Base-by-base conservation (phyloP, 2,329 filamentous ascomycete genomes). In the Boeremia exigua region DNA sequence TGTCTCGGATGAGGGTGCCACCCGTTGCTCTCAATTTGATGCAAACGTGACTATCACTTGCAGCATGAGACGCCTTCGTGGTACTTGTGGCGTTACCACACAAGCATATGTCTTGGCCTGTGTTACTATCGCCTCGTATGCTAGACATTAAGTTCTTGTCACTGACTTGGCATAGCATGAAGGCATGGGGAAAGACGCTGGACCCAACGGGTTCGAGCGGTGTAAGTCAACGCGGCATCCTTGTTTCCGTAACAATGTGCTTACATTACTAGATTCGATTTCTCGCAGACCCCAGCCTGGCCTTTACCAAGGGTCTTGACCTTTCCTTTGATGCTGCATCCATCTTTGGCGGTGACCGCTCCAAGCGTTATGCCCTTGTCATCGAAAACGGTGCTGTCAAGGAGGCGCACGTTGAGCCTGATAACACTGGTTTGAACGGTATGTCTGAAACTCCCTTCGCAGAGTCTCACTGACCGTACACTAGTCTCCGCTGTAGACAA, bases 321-420 rank as follows among this genome's bases (percentile, higher is more conserved):
- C 83, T 97, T 38, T 84, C 84, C 61, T 97, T 96, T 70, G 92
- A 96, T 61, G 88, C 84, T 47, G 82, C 84, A 11, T 81, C 89
- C 50, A 86, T 96, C 74, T 95, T 98, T 68, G 94, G 94, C 38
- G 88, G 88, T 66, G 80, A 85, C 66, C 87, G 94, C 62, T 89
- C 90, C 78, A 96, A 96, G 86, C 86, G 94, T 46, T 97, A 96
- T 71, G 92, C 90, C 17, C 81, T 96, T 50, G 84, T 93, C 47
- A 81, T 96, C 48, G 88, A 96, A 79, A 80, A 96, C 67, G 93
- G 94, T 64, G 92, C 91, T 78, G 90, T 97, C 67, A 89, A 88
- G 78, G 85, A 88, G 69, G 84, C 89, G 17, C 86, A 92, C 68
- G 86, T 96, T 48, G 94, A 97, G 82, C 88, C 92, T 10, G 93